Conservation (phyloP, 352 stramenopile species). For the Phytophthora pistaciae region DNA sequence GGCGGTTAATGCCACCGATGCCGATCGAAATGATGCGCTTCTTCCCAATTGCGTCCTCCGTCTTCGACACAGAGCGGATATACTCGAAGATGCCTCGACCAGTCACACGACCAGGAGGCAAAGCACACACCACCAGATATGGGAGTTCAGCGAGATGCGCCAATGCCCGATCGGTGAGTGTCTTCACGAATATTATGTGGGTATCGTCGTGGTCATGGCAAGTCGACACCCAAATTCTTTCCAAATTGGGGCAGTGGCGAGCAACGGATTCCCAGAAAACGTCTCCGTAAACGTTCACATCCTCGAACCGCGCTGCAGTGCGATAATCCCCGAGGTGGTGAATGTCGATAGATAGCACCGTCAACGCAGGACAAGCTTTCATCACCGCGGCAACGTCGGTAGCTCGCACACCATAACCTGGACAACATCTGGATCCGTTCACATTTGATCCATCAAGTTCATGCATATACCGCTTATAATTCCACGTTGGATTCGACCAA, state of each 20-base stretch:
- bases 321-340: background rate
- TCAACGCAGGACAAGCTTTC: constrained; percentile 2
- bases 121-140: background rate
- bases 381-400: background rate
- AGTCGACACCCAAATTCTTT: background rate
- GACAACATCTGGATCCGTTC: background rate
- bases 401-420: constrained; percentile 1
- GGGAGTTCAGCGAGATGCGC: background rate
- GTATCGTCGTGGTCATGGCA: background rate
- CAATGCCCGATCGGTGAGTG: background rate
- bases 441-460: background rate
- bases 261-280: constrained; percentile 11
- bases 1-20: background rate
- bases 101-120: constrained; percentile 2
- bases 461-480: background rate
- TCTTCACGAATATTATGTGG: background rate
- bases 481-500: constrained; percentile 4
- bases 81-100: constrained; percentile 3
- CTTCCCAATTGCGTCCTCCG: background rate
- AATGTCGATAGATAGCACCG: background rate
- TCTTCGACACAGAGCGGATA: background rate
- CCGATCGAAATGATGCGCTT: background rate
- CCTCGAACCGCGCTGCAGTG: background rate
- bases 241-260: background rate
- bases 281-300: constrained; percentile 8